Percentiles rank a stretch among this genome's conserved stretches.
Conservation (phyloP, 208 protist genomes). For the Trypanosoma rangeli region DNA sequence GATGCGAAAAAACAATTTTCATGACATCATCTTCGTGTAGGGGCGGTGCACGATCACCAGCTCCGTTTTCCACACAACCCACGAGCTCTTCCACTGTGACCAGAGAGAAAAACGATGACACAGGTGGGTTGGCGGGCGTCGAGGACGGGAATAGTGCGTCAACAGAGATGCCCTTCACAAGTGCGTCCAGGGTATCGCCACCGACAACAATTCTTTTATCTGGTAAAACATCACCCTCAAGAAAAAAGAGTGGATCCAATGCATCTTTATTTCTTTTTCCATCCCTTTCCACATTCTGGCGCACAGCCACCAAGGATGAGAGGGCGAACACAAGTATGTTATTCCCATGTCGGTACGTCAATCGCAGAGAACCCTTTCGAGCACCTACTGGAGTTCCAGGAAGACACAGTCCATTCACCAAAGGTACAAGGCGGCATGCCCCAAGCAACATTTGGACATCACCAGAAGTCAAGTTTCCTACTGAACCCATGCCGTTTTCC, state of each 20-base stretch:
- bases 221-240: conserved; percentile 15
- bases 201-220: conserved; percentile 2
- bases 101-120: conserved; percentile 18
- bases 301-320: not conserved
- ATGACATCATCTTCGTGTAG: conserved; percentile 7
- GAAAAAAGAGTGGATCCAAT: not conserved
- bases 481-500: not conserved
- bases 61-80: not conserved
- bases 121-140: not conserved
- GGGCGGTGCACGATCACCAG: not conserved
- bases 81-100: not conserved
- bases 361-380: conserved; percentile 9
- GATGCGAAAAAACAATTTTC: conserved; percentile 45
- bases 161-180: conserved; percentile 11
- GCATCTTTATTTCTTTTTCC: not conserved
- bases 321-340: conserved; percentile 5
- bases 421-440: conserved; percentile 14
- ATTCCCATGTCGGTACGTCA: conserved; percentile 16
- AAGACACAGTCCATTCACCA: conserved; percentile 14
- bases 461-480: not conserved
- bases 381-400: conserved; percentile 19
- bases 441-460: conserved; percentile 25
- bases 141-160: conserved; percentile 8
- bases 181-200: not conserved
- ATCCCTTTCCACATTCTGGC: not conserved